Conservation (phyloP, 2,329 filamentous ascomycete species). For the Neofusicoccum laricinum region DNA sequence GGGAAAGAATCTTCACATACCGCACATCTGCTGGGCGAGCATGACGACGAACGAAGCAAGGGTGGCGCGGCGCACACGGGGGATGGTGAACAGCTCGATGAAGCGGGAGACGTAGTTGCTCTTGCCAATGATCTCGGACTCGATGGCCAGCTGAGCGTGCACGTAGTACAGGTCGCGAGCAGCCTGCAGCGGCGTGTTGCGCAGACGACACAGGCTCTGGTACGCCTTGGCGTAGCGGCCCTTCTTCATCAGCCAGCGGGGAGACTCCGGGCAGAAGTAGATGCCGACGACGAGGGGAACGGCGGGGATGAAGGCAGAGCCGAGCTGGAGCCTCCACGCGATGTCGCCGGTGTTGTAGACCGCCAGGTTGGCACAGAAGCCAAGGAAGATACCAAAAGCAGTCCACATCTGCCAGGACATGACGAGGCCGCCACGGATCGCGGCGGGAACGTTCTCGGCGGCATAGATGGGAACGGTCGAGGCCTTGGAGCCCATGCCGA, state of each 20-base stretch:
- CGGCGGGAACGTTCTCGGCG: slow-evolving; percentile 37
- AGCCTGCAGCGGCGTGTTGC: slow-evolving; percentile 40
- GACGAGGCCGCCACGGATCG: slow-evolving; percentile 42
- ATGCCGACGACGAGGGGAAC: slow-evolving; percentile 37
- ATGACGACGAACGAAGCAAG: slow-evolving; percentile 77
- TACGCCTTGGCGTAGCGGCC: slow-evolving; percentile 38
- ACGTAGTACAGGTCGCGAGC: slow-evolving; percentile 44
- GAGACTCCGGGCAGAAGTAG: slow-evolving; percentile 42
- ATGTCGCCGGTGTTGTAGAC: slow-evolving; percentile 36
- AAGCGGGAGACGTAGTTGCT: slow-evolving; percentile 42
- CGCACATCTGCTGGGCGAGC: slow-evolving; percentile 64
- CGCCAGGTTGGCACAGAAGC: slow-evolving; percentile 39
- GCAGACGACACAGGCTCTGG: slow-evolving; percentile 37
- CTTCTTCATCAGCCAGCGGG: slow-evolving; percentile 42
- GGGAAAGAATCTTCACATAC: slow-evolving; percentile 21
- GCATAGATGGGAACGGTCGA: slow-evolving; percentile 45
- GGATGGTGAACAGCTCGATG: slow-evolving; percentile 63
- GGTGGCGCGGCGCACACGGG: slow-evolving; percentile 68
- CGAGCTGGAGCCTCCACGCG: slow-evolving; percentile 40
- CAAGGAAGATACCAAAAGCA: slow-evolving; percentile 46
- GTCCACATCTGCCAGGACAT: slow-evolving; percentile 48
- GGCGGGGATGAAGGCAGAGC: slow-evolving; percentile 39
- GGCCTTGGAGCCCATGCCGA: slow-evolving; percentile 46
- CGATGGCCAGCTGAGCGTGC: slow-evolving; percentile 35
- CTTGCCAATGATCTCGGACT: slow-evolving; percentile 33